Conservation (phyloP, 768 basidiomycete species). For the Galerina marginata region DNA sequence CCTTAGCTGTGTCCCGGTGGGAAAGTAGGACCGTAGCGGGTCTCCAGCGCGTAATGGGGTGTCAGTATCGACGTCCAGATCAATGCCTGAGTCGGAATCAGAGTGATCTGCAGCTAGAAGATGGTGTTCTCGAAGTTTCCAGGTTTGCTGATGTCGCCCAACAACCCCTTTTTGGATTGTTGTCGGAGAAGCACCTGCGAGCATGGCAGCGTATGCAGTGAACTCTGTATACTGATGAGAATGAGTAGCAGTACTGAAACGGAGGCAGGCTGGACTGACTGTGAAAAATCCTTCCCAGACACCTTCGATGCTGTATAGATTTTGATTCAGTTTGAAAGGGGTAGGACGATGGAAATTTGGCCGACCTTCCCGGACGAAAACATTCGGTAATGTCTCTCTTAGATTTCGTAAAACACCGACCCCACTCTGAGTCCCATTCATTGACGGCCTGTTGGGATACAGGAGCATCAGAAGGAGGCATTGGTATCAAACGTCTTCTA, state of each 20-base stretch:
- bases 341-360: not conserved
- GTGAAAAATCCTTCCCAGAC: slow-evolving; percentile 84
- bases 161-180: slow-evolving; percentile 76
- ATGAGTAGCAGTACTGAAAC: not conserved
- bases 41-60: slow-evolving; percentile 60
- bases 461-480: slow-evolving; percentile 36
- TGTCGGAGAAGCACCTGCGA: slow-evolving; percentile 69
- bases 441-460: slow-evolving; percentile 37
- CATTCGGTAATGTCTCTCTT: slow-evolving; percentile 44
- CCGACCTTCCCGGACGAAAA: slow-evolving; percentile 64
- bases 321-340: slow-evolving; percentile 4
- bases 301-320: slow-evolving; percentile 61
- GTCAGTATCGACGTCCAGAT: slow-evolving; percentile 32
- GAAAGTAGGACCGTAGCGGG: slow-evolving; percentile 58
- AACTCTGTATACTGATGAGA: slow-evolving; percentile 78
- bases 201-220: slow-evolving; percentile 77
- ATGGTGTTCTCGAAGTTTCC: slow-evolving; percentile 84
- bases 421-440: slow-evolving; percentile 79
- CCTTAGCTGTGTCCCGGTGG: slow-evolving; percentile 51
- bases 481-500: slow-evolving; percentile 38
- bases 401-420: slow-evolving; percentile 49
- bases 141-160: slow-evolving; percentile 87
- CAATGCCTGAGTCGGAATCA: slow-evolving; percentile 38
- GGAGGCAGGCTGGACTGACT: slow-evolving; percentile 42
- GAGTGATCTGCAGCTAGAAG: slow-evolving; percentile 40